Evolutionary conservation across 2,329 filamentous ascomycete species (phyloP).

Genomic region (Fusarium burgessii): DNA sequence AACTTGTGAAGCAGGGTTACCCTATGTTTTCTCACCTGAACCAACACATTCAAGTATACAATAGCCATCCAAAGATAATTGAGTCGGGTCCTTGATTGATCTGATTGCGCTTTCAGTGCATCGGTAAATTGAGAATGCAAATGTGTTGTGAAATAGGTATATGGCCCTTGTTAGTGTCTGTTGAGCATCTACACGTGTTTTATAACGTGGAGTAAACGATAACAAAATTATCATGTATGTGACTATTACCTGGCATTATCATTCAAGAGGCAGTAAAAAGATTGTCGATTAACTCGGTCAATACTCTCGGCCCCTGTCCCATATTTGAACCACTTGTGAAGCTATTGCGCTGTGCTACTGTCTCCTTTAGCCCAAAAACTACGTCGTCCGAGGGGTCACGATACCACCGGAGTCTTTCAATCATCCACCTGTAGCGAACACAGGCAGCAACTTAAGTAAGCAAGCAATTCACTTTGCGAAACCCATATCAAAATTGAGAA

Average conservation of each 20-base stretch:
- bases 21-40: background rate
- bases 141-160: background rate
- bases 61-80: background rate
- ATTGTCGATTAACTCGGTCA: no score
- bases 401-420: background rate
- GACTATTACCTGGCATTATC: no score
- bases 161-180: no score
- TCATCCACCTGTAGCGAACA: background rate
- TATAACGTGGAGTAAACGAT: no score
- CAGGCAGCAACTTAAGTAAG: background rate
- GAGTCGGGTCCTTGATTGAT: background rate
- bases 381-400: background rate
- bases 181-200: no score
- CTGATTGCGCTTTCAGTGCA: background rate
- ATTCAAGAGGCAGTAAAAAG: no score
- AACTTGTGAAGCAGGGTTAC: background rate
- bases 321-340: fast-evolving
- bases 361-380: background rate
- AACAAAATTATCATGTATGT: no score
- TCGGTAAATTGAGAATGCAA: background rate
- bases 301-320: no score
- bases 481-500: fast-evolving
- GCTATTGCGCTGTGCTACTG: no score
- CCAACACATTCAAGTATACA: background rate
- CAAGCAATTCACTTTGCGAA: no score